These are phyloP conservation scores for Ilyonectria mors-panacis DNA, from an alignment of 2,329 filamentous ascomycete genomes.

Conservation along the genomic window DNA sequence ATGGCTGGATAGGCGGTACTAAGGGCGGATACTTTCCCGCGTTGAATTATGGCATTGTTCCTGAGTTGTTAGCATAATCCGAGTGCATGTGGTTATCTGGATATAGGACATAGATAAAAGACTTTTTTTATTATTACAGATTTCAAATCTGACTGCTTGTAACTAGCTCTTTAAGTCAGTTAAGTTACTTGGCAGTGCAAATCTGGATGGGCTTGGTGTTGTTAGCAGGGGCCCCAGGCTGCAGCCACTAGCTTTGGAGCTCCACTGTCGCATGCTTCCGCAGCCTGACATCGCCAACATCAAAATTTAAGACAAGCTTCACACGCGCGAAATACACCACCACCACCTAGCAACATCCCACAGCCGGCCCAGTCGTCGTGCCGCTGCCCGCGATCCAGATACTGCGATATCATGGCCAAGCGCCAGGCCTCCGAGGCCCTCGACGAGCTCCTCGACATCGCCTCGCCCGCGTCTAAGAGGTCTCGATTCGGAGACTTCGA, in stretches of 20 bases:
- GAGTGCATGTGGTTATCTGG: conserved; percentile 5
- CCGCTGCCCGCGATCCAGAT: neutral
- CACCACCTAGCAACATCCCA: neutral
- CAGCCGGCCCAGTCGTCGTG: neutral
- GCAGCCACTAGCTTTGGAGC: conserved; percentile 18
- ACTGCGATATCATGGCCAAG: conserved; percentile 61
- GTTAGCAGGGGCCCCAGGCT: conserved; percentile 5
- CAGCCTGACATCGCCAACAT: conserved; percentile 22
- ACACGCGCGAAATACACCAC: conserved; percentile 10
- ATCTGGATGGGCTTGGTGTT: neutral
- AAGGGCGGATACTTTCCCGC: conserved; percentile 27
- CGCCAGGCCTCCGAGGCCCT: conserved; percentile 73
- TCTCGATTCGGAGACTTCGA: conserved; percentile 66
- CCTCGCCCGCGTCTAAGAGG: conserved; percentile 72
- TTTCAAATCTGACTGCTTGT: neutral
- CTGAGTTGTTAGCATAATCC: conserved; percentile 7
- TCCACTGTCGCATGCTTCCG: conserved; percentile 21
- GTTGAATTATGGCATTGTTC: conserved; percentile 16
- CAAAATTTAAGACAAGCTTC: conserved; percentile 15
- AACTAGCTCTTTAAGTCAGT: neutral
- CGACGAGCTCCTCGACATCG: conserved; percentile 68
- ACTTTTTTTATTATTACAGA: neutral
- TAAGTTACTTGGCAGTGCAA: neutral
- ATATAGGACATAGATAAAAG: conserved; percentile 27
- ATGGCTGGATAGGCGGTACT: conserved; percentile 54